phyloP scores from a whole-genome alignment of 2,329 filamentous ascomycete species.

The Biscogniauxia mediterranea region DNA sequence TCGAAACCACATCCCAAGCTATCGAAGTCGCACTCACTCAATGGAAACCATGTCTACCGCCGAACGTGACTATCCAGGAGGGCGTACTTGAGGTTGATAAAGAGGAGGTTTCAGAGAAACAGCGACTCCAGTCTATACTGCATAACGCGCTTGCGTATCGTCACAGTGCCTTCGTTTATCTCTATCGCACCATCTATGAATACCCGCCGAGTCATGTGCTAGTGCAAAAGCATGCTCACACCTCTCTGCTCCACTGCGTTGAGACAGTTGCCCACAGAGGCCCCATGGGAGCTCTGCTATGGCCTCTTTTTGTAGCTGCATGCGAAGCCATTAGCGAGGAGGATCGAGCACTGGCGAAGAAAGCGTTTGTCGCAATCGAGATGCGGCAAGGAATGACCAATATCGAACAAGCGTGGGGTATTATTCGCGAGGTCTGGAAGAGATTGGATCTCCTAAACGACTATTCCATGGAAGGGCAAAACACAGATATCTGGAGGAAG shows the following conservation, averaged over 20 bases:
- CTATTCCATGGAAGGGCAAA: constrained; percentile 21
- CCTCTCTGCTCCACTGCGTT: constrained; percentile 52
- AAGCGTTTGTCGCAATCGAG: constrained; percentile 52
- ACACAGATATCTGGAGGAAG: constrained; percentile 50
- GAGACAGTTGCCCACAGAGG: constrained; percentile 54
- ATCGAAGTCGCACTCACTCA: constrained; percentile 54
- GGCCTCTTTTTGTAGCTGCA: constrained; percentile 63
- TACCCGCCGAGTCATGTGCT: constrained; percentile 44
- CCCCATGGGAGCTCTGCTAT: constrained; percentile 62
- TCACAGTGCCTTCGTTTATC: constrained; percentile 56
- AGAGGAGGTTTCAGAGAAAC: constrained; percentile 34
- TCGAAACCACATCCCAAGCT: constrained; percentile 50
- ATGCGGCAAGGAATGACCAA: constrained; percentile 64
- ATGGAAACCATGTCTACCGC: constrained; percentile 54
- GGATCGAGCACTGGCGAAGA: constrained; percentile 51
- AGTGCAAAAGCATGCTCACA: constrained; percentile 53
- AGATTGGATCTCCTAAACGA: constrained; percentile 42
- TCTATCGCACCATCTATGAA: constrained; percentile 54
- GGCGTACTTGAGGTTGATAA: constrained; percentile 17
- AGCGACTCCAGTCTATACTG: constrained; percentile 51
- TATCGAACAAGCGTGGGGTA: constrained; percentile 58
- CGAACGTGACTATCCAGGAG: constrained; percentile 34
- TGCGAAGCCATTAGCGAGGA: constrained; percentile 53
- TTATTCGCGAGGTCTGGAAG: constrained; percentile 60
- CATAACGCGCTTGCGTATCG: constrained; percentile 61